These are phyloP conservation scores for Rasamsonia emersonii DNA, from an alignment of 2,329 filamentous ascomycete species.

Conservation along the genomic window DNA sequence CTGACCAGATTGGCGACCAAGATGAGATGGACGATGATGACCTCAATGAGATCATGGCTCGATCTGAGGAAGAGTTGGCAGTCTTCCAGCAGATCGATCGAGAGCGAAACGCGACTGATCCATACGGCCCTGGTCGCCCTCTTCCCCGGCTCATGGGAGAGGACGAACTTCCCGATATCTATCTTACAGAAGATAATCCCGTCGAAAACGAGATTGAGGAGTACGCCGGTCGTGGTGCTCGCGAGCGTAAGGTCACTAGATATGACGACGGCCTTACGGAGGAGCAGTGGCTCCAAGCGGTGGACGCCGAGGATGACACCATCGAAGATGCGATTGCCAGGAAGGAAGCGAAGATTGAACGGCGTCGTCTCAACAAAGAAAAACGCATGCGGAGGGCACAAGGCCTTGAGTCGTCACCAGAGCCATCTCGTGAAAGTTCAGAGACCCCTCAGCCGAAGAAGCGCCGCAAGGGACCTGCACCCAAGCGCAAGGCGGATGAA, in stretches of 20 bases:
- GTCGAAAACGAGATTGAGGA: conserved; percentile 72
- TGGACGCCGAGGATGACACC: conserved; percentile 90
- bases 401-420: conserved; percentile 61
- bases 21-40: conserved; percentile 99
- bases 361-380: conserved; percentile 66
- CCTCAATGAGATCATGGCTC: conserved; percentile 86
- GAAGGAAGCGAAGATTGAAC: conserved; percentile 77
- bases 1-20: conserved; percentile 67
- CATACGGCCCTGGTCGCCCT: conserved; percentile 63
- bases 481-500: conserved; percentile 82
- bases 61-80: conserved; percentile 67
- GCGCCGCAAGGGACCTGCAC: conserved; percentile 68
- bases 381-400: conserved; percentile 44
- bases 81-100: conserved; percentile 78
- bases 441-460: conserved; percentile 70
- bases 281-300: conserved; percentile 97
- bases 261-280: conserved; percentile 97
- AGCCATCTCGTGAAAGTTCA: conserved; percentile 70
- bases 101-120: conserved; percentile 55
- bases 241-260: conserved; percentile 86
- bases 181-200: conserved; percentile 76
- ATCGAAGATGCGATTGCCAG: conserved; percentile 88
- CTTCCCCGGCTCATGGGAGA: conserved; percentile 78
- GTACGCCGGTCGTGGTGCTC: conserved; percentile 74
- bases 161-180: conserved; percentile 85